phyloP scores from a whole-genome alignment of 768 basidiomycete genomes.

The Neoboletus magnificus region DNA sequence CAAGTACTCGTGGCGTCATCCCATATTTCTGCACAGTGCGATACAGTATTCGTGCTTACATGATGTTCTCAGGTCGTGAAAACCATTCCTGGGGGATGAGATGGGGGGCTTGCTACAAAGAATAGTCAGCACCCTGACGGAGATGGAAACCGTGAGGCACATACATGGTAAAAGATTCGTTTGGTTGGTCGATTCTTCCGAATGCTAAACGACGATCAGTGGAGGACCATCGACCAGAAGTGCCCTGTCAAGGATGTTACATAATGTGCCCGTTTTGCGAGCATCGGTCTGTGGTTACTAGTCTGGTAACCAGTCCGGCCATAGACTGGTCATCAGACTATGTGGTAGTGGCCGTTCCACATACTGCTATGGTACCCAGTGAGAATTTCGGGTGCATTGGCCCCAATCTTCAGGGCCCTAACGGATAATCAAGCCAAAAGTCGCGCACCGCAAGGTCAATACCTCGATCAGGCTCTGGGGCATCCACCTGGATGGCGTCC shows the following conservation, averaged over 20 bases:
- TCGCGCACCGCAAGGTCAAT: not conserved
- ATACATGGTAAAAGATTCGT: not conserved
- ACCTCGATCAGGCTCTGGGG: not conserved
- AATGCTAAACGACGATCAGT: not conserved
- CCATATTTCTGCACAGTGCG: too few species aligned
- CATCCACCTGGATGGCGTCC: not conserved
- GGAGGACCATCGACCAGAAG: not conserved
- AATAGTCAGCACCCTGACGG: not conserved
- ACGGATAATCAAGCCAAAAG: not conserved
- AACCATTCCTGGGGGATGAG: not conserved
- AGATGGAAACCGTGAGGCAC: not conserved
- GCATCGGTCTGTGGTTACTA: not conserved
- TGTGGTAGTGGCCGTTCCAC: not conserved
- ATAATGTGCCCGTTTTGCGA: not conserved
- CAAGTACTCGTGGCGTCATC: too few species aligned
- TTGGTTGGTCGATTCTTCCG: not conserved
- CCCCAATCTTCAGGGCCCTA: not conserved
- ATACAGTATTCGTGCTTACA: too few species aligned
- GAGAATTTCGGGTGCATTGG: not conserved
- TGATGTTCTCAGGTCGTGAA: not conserved
- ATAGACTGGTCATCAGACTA: not conserved
- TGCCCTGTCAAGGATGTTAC: not conserved
- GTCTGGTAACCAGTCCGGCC: too few species aligned
- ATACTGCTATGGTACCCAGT: not conserved
- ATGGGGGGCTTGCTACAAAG: not conserved